Base-by-base conservation (phyloP, 306 rosid genomes). In the Luffa acutangula region DNA sequence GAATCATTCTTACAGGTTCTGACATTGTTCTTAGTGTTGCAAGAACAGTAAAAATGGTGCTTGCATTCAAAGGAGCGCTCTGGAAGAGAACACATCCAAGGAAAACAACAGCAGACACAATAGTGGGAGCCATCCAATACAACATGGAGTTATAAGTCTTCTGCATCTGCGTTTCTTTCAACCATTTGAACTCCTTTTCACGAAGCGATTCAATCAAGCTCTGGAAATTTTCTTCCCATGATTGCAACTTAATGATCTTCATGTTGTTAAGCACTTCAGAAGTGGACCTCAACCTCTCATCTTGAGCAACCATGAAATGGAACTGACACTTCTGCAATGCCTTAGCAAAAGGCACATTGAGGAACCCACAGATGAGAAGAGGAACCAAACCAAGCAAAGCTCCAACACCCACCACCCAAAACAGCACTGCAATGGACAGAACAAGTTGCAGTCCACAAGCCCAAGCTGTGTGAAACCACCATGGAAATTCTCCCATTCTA, bases 1-100 rank as follows among this genome's bases (percentile, higher is more conserved):
- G 98, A n/a, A 93, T 88, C 90, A 88, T 83, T 79, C 85, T 80
- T 33, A 88, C 92, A 43, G 97, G 98, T 73, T 91, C 98, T n/a
- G 62, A 60, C 92, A 93, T 58, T 79, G 33, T 79, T 83, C 96
- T 89, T 64, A 93, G 48, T 1, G 89, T 85, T 33, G 96, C 85
- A 42, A 93, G 82, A 70, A 93, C 89, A 4, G 97, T 89, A 85
- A 93, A 93, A 72, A 93, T 88, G 73, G 92, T 93, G 74, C 89
- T 87, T 63, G 97, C 96, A 84, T 91, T 83, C 17, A 93, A 80
- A 33, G 96, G 89, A 21, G 92, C 91, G 76, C 97, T 88, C 0
- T 79, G 57, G 25, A 90, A 83, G 59, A 87, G 2, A 51, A 79
- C 66, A 53, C 89, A 87, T 64, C 97, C 96, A 0, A 85, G 34